Evolutionary conservation across 2,329 filamentous ascomycete species (phyloP).

Genomic region (Phaeosphaeria sp.): DNA sequence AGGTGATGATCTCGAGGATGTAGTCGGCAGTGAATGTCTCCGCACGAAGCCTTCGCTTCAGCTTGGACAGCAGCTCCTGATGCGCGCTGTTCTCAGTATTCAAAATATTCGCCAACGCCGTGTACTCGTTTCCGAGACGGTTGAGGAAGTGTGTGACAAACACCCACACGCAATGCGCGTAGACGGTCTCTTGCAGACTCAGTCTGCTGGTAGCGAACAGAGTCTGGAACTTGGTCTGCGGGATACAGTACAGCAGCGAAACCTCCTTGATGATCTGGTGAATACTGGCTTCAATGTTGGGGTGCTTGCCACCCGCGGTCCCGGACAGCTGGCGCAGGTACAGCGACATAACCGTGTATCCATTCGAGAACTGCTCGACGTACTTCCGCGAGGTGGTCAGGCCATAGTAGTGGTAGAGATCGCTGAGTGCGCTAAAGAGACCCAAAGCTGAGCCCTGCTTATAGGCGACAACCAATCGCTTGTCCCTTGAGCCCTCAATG

Average conservation of each 20-base stretch:
- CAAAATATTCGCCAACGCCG: slow-evolving; percentile 80
- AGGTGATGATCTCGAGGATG: slow-evolving; percentile 94
- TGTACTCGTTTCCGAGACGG: slow-evolving; percentile 89
- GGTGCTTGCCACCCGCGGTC: slow-evolving; percentile 59
- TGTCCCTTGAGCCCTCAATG: slow-evolving; percentile 88
- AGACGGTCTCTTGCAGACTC: slow-evolving; percentile 95
- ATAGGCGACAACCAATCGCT: slow-evolving; percentile 93
- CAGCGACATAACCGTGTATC: slow-evolving; percentile 94
- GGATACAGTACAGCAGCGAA: slow-evolving; percentile 95
- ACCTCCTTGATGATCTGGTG: slow-evolving; percentile 99
- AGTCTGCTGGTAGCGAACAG: slow-evolving; percentile 86
- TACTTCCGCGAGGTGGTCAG: slow-evolving; percentile 97
- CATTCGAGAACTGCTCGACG: slow-evolving; percentile 97
- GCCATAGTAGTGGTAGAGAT: slow-evolving; percentile 98
- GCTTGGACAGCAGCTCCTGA: slow-evolving; percentile 85
- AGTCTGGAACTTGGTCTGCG: slow-evolving; percentile 92
- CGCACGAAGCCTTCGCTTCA: slow-evolving; percentile 92
- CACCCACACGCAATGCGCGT: slow-evolving; percentile 96
- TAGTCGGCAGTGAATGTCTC: slow-evolving; percentile 99
- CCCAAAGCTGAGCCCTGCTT: slow-evolving; percentile 90
- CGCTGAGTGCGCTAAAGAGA: slow-evolving; percentile 92
- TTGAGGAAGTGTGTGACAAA: slow-evolving; percentile 99
- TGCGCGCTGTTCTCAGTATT: slow-evolving; percentile 83
- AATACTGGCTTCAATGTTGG: slow-evolving; percentile 91
- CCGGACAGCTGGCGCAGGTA: slow-evolving; percentile 78